Conservation (phyloP, 106 monocot species). For the Platanthera zijinensis region DNA sequence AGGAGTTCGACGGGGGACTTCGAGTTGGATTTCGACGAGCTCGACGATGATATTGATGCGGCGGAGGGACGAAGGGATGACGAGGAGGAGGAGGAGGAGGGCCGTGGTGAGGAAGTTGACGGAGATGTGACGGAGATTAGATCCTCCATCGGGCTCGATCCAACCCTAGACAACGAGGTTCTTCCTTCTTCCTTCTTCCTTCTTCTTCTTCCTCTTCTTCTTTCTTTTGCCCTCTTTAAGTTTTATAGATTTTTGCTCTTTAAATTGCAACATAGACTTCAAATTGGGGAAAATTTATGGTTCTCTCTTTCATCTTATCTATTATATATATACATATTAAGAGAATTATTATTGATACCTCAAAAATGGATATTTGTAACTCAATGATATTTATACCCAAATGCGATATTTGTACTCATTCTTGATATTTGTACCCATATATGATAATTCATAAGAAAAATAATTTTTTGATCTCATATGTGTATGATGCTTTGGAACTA, state of each 20-base stretch:
- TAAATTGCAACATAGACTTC: background rate
- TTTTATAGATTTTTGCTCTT: background rate
- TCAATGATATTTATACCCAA: too few species aligned
- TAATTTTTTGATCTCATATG: too few species aligned
- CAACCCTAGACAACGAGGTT: conserved; percentile 45
- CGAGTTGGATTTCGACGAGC: conserved; percentile 29
- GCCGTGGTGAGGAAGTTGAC: conserved; percentile 6
- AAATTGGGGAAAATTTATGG: background rate
- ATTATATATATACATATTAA: too few species aligned
- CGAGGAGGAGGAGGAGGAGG: conserved; percentile 10
- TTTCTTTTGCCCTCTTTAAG: background rate
- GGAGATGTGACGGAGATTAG: conserved; percentile 53
- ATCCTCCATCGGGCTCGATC: conserved; percentile 37
- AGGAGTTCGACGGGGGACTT: conserved; percentile 1
- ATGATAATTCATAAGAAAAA: too few species aligned
- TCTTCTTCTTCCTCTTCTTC: conserved; percentile 2
- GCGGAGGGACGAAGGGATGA: conserved; percentile 20
- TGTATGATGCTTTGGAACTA: too few species aligned
- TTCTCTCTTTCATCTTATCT: background rate
- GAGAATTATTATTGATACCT: too few species aligned
- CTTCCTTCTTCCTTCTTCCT: background rate
- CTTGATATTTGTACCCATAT: too few species aligned
- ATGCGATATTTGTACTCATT: too few species aligned
- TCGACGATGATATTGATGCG: conserved; percentile 20
- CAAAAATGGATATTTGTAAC: too few species aligned